Evolutionary conservation across 108 stramenopile genomes (phyloP).

Genomic region (Cyclotella baltica): DNA sequence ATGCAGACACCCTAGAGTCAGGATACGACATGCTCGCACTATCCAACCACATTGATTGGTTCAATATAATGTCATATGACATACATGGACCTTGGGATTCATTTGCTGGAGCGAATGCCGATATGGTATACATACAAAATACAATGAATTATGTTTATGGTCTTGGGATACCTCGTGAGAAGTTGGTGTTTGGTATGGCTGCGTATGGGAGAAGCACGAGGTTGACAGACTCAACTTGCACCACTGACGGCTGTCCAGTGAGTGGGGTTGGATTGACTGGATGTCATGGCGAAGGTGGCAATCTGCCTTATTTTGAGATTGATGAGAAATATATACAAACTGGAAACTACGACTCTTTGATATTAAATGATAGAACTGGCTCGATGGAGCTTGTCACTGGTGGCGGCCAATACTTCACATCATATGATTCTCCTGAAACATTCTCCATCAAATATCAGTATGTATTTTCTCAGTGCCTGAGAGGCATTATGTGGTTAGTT

Average conservation of each 20-base stretch:
- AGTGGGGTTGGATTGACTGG: slow-evolving; percentile 27
- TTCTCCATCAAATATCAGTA: slow-evolving; percentile 26
- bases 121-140: slow-evolving; percentile 36
- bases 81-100: slow-evolving; percentile 40
- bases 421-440: slow-evolving; percentile 36
- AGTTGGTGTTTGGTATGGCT: slow-evolving; percentile 45
- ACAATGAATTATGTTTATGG: slow-evolving; percentile 28
- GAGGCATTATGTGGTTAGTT: slow-evolving; percentile 39
- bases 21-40: slow-evolving; percentile 42
- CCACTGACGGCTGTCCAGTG: slow-evolving; percentile 34
- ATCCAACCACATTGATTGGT: slow-evolving; percentile 34
- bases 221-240: slow-evolving; percentile 14
- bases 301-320: slow-evolving; percentile 40
- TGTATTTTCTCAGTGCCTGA: slow-evolving; percentile 25
- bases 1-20: slow-evolving; percentile 3
- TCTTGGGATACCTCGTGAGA: slow-evolving; percentile 34
- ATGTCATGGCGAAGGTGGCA: slow-evolving; percentile 29
- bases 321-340: slow-evolving; percentile 29
- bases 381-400: slow-evolving; percentile 37
- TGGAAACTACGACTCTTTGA: slow-evolving; percentile 33
- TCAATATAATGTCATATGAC: slow-evolving; percentile 48
- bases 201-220: slow-evolving; percentile 41
- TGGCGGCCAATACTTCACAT: slow-evolving; percentile 25
- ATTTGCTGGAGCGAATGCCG: slow-evolving; percentile 30
- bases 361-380: slow-evolving; percentile 18